phyloP scores from a whole-genome alignment of 73 alveolate species.

The Paramecium biaurelia region DNA sequence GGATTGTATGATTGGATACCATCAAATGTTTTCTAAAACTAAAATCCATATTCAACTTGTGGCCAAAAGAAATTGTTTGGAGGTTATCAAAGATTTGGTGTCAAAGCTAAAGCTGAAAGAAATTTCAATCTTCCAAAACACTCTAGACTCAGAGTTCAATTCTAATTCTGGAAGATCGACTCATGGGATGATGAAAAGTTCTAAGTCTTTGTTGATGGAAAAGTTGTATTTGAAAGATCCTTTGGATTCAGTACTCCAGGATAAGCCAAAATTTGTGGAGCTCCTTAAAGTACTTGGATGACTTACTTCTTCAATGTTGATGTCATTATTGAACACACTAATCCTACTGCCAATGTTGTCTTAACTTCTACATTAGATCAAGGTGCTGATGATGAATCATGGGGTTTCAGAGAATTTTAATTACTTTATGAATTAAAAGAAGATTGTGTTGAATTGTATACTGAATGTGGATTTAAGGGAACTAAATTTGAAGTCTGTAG shows the following conservation, averaged over 20 bases:
- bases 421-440: constrained; percentile 2
- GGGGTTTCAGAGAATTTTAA: constrained; percentile 56
- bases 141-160: neutral
- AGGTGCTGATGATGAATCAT: constrained; percentile 45
- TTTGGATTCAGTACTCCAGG: constrained; percentile 55
- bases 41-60: neutral
- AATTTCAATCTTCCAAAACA: constrained; percentile 22
- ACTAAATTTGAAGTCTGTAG: neutral
- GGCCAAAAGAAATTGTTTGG: constrained; percentile 17
- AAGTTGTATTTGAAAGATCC: neutral
- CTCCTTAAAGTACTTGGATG: constrained; percentile 39
- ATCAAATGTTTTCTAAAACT: neutral
- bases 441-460: constrained; percentile 36
- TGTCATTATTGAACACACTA: neutral
- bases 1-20: neutral
- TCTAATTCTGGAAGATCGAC: constrained; percentile 14
- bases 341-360: neutral
- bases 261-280: constrained; percentile 40
- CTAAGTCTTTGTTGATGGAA: constrained; percentile 30
- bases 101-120: constrained; percentile 31
- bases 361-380: constrained; percentile 26
- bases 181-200: constrained; percentile 49
- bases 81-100: constrained; percentile 16
- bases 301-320: constrained; percentile 14
- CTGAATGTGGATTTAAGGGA: constrained; percentile 41